Conservation (phyloP, 2,329 filamentous ascomycete genomes). For the Claviceps cyperi region DNA sequence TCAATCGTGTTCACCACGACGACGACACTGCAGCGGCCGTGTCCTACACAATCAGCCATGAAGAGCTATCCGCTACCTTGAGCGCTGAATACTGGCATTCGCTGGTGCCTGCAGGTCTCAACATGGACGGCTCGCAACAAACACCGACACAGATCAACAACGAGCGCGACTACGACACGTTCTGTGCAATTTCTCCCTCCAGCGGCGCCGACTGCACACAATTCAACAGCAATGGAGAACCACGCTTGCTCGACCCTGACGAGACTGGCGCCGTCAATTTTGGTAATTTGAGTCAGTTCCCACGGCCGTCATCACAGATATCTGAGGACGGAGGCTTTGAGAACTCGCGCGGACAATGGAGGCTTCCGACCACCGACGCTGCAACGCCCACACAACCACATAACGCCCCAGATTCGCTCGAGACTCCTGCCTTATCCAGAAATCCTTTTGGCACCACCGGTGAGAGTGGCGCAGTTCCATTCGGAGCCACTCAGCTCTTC, state of each 20-base stretch:
- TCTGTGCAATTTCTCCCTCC: conserved; percentile 15
- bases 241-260: conserved; percentile 26
- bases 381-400: conserved; percentile 20
- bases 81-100: not conserved
- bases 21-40: not conserved
- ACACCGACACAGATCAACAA: conserved; percentile 43
- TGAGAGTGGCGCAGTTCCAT: conserved; percentile 18
- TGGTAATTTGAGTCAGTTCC: conserved; percentile 21
- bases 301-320: conserved; percentile 25
- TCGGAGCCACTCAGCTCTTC: conserved; percentile 37
- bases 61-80: conserved; percentile 2
- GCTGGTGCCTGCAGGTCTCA: not conserved
- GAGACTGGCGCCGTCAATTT: conserved; percentile 38
- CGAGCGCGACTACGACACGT: conserved; percentile 40
- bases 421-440: conserved; percentile 34
- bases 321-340: conserved; percentile 27
- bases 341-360: conserved; percentile 25
- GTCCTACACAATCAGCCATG: conserved; percentile 6
- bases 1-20: conserved; percentile 1
- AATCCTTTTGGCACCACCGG: conserved; percentile 32
- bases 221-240: conserved; percentile 15
- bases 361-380: conserved; percentile 17
- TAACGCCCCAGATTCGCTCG: conserved; percentile 17
- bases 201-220: conserved; percentile 16
- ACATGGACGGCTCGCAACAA: conserved; percentile 33